Evolutionary conservation across 805 yeast genomes (phyloP).

Genomic region (Pachysolen tannophilus): DNA sequence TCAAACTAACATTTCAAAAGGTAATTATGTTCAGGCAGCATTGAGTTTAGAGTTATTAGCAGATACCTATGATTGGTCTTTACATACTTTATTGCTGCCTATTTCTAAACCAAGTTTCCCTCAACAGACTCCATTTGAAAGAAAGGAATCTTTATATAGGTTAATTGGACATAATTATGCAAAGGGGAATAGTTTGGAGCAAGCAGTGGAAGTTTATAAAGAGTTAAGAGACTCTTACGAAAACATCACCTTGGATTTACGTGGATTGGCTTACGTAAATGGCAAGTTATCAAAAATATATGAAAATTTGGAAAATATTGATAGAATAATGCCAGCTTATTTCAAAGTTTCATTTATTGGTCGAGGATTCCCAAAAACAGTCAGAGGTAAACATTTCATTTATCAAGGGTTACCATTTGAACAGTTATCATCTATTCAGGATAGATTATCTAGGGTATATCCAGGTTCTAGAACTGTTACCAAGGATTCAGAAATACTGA

Average conservation of each 20-base stretch:
- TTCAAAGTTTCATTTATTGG: constrained; percentile 79
- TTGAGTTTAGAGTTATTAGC: constrained; percentile 73
- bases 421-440: constrained; percentile 76
- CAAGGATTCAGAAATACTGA: constrained; percentile 44
- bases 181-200: constrained; percentile 67
- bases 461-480: constrained; percentile 75
- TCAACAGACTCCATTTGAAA: constrained; percentile 70
- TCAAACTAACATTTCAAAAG: constrained; percentile 49
- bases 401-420: constrained; percentile 86
- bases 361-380: constrained; percentile 71
- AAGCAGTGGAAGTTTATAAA: constrained; percentile 71
- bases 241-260: constrained; percentile 63
- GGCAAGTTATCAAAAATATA: constrained; percentile 62
- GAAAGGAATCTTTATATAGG: constrained; percentile 67
- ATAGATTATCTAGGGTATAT: constrained; percentile 61
- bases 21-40: constrained; percentile 75
- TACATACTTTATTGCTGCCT: constrained; percentile 44
- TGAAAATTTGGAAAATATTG: constrained; percentile 55
- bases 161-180: constrained; percentile 63
- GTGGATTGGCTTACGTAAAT: constrained; percentile 67
- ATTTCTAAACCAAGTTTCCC: constrained; percentile 65
- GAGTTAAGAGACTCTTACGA: constrained; percentile 73
- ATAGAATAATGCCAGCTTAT: constrained; percentile 67
- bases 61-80: constrained; percentile 68
- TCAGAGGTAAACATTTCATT: constrained; percentile 69